Evolutionary conservation across 2,329 filamentous ascomycete species (phyloP), one percentile per base, ranked within the genome.

Genomic region (Colletotrichum paranaense): DNA sequence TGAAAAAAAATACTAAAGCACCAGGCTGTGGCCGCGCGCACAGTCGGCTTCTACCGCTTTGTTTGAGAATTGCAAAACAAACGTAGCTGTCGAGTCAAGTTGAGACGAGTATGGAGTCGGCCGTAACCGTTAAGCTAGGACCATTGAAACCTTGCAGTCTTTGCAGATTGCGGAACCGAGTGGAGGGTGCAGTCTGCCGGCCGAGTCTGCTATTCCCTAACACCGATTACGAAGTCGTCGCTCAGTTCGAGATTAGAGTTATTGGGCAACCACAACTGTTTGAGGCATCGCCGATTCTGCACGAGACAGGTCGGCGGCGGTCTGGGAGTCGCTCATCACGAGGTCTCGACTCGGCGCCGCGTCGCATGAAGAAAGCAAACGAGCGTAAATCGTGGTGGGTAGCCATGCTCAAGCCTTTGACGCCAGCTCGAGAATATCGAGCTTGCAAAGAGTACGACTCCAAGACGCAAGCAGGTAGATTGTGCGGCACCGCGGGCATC

Each of bases 81-180:
- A 42, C 5, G 42, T 22, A 28, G 60, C 35, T 24, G 46, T 65
- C 49, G 66, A 73, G 70, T 70, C 67, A 70, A 65, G 70, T 65
- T 38, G 66, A 73, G 67, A 65, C 60, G 66, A 70, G 62, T 19
- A 49, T 59, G n/a, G 66, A 62, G 60, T 73, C 35, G 66, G 62
- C 58, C 52, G 53, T 49, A 55, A 35, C 22, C 16, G 16, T n/a
- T 30, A 42, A 32, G 19, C 22, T 16, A 38, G 42, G 46, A 35
- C 24, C 32, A 38, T 16, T 35, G 22, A 49, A 67, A 72, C 62
- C 66, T 32, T 46, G 28, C 4, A 19, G 42, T 53, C 58, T 32
- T 26, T 46, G 28, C 4, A 19, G 42, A 14, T 35, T 19, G 49
- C 59, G 59, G 67, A 73, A 59, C 58, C 38, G 38, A 42, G 70